phyloP scores from a whole-genome alignment of 306 rosid species.

The Crataegus laevigata region DNA sequence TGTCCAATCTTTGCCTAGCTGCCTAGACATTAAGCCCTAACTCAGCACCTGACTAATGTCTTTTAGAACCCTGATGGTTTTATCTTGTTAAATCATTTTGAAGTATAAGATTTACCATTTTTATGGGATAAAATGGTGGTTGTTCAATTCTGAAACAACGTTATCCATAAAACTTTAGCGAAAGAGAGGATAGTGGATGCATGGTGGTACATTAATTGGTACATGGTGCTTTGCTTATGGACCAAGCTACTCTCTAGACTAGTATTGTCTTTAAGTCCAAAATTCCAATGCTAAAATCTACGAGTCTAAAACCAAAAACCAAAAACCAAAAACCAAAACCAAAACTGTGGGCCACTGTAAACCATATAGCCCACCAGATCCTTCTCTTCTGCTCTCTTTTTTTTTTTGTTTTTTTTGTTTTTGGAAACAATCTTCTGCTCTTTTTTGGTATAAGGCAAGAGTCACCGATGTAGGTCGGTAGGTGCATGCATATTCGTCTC shows the following conservation, averaged over 20 bases:
- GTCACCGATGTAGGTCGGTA: background rate
- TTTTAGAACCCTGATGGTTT: too few relatives aligned
- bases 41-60: too few relatives aligned
- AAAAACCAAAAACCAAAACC: too few relatives aligned
- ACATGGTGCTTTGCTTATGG: slow-evolving; percentile 30
- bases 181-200: slow-evolving; percentile 3
- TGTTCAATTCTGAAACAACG: background rate
- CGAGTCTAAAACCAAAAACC: background rate
- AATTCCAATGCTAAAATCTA: background rate
- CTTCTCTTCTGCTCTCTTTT: too few relatives aligned
- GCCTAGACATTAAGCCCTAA: too few relatives aligned
- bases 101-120: too few relatives aligned
- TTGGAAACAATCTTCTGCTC: too few relatives aligned
- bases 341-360: background rate
- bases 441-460: background rate
- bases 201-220: background rate
- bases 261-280: background rate
- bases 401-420: too few relatives aligned
- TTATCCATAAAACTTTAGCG: background rate
- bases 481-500: background rate
- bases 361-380: background rate
- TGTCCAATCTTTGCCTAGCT: too few relatives aligned
- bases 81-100: too few relatives aligned
- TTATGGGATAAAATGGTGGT: background rate
- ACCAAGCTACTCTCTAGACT: slow-evolving; percentile 25